Evolutionary conservation across 257 asterid species (phyloP).

Genomic region (Capsicum baccatum): DNA sequence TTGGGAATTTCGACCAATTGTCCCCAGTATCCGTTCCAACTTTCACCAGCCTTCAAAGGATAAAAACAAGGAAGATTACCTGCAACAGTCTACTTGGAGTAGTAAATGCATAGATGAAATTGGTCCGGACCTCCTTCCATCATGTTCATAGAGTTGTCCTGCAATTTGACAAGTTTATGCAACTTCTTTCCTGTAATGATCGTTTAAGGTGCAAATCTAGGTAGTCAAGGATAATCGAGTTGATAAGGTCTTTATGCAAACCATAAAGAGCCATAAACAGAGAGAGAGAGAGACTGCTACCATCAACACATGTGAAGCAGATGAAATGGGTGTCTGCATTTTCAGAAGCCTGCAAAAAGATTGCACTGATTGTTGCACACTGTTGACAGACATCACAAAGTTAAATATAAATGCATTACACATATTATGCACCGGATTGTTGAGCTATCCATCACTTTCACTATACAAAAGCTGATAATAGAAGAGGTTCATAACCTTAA

Average conservation of each 20-base stretch:
- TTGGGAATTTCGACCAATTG: background rate
- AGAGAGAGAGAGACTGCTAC: slow-evolving; percentile 8
- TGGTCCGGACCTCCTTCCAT: slow-evolving; percentile 85
- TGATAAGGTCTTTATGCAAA: slow-evolving; percentile 8
- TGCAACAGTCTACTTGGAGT: slow-evolving; percentile 60
- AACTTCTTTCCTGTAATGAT: background rate
- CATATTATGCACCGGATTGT: background rate
- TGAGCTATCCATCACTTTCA: background rate
- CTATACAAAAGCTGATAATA: slow-evolving; percentile 23
- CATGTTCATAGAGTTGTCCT: slow-evolving; percentile 88
- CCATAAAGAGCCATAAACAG: background rate
- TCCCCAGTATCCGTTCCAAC: background rate
- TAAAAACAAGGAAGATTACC: slow-evolving; percentile 40
- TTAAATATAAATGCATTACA: background rate
- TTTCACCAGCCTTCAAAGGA: background rate
- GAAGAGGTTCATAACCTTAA: background rate
- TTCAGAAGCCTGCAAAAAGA: slow-evolving; percentile 69
- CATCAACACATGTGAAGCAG: slow-evolving; percentile 52
- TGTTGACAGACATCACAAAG: background rate
- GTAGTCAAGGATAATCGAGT: background rate
- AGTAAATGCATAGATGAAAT: slow-evolving; percentile 74
- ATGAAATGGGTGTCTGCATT: slow-evolving; percentile 78
- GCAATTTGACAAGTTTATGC: slow-evolving; percentile 19
- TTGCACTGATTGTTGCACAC: slow-evolving; percentile 12
- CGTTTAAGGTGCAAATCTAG: background rate